Base-by-base conservation (phyloP, 148 eudicot species). In the Fallopia convolvulus region DNA sequence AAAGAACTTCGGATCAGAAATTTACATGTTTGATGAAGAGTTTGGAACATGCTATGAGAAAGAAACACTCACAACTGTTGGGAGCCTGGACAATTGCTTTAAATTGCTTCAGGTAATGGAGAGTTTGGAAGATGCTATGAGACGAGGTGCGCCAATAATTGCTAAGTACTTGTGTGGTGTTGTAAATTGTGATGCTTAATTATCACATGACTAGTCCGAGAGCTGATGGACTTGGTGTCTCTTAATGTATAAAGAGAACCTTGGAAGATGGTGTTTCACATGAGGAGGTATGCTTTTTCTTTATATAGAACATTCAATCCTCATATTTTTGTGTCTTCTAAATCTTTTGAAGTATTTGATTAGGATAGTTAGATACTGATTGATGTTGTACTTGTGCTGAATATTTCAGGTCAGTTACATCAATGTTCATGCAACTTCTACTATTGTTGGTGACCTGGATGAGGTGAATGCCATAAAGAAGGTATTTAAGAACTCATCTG, bases 171-270 rank as follows among this genome's bases (percentile, higher is more conserved):
- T 93, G 84, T 97, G 98, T 70, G 98, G 98, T 82, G 94, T 92
- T 20, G 87, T 93, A 41, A 93, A 88, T 73, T 93, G 98, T 79
- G 98, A 93, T 87, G 97, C 98, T n/a, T n/a, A n/a, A n/a, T 75
- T 81, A 91, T 83, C 98, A 93, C 80, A 93, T 93, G 97, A 93
- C 98, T 26, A 97, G 91, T 82, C 98, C 98, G 53, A 83, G 98
- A 82, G 82, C 94, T 76, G 98, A 93, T 87, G 97, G 98, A 72
- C 98, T 93, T 79, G 98, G 97, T 80, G 94, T 93, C 63, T 93
- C 98, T 79, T 81, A 97, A 21, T 91, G 98, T 83, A 93, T 93
- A 75, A 85, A 82, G 76, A 86, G 87, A 76, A 87, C 91, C 76
- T 87, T 93, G 50, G 75, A 84, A 85, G 98, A 91, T 89, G 97